Percentiles rank a stretch among this genome's conserved stretches.
These are phyloP conservation scores for Lentinula novae-zelandiae DNA, from an alignment of 1,284 basidiomycete species.

Conservation along the genomic window DNA sequence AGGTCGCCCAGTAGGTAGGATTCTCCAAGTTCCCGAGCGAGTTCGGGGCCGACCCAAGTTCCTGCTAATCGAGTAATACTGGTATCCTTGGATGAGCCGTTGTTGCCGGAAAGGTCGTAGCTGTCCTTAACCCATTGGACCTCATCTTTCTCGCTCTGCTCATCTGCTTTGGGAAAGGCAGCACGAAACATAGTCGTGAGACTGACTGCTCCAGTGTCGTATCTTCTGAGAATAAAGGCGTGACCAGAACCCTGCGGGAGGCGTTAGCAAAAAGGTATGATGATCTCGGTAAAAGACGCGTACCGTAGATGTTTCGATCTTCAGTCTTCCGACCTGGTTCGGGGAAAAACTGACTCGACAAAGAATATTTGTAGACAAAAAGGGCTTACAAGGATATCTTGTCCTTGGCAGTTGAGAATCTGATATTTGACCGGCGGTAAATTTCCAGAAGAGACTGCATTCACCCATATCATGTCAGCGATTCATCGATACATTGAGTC, in stretches of 20 bases:
- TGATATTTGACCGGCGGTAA: constrained; percentile 77
- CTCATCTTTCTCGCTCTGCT: constrained; percentile 80
- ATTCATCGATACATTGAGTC: not conserved
- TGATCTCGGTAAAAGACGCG: constrained; percentile 21
- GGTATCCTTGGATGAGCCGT: constrained; percentile 67
- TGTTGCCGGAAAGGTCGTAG: constrained; percentile 79
- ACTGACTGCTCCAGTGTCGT: constrained; percentile 94
- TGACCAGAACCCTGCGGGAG: constrained; percentile 61
- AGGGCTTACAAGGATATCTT: constrained; percentile 73
- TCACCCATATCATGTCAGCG: not conserved
- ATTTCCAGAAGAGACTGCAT: constrained; percentile 29
- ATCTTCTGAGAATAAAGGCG: constrained; percentile 93
- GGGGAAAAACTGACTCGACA: constrained; percentile 8
- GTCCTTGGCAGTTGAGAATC: constrained; percentile 75
- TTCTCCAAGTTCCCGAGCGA: constrained; percentile 71
- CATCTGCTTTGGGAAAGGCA: constrained; percentile 85
- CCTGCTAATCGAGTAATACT: constrained; percentile 78
- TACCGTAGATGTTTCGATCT: constrained; percentile 82
- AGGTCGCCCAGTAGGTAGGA: constrained; percentile 60
- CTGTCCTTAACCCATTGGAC: constrained; percentile 81
- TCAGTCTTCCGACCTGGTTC: constrained; percentile 80
- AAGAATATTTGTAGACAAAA: not conserved
- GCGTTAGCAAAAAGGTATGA: constrained; percentile 17
- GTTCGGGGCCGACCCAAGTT: constrained; percentile 77
- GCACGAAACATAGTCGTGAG: constrained; percentile 98